Evolutionary conservation across 306 rosid genomes (phyloP), one percentile per base, ranked within the genome.

Genomic region (Quercus cerris): DNA sequence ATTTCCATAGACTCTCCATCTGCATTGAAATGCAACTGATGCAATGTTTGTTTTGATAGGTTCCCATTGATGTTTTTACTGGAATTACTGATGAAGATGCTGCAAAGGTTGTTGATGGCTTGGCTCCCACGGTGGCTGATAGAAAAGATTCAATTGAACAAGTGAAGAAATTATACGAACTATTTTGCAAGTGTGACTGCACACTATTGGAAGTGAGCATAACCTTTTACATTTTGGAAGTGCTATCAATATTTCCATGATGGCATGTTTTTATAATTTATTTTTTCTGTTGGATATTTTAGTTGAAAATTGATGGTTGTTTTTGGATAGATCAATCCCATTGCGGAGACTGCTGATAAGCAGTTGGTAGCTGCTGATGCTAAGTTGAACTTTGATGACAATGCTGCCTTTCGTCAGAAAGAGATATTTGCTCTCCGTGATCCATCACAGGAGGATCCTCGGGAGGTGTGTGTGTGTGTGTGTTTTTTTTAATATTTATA

Each of bases 331-430:
- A 92, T 95, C 87, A 95, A 93, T 83, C 99, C 99, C 81, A 73
- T 95, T 9, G 99, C 98, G 0, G 99, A 95, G 89, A 93, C 99
- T 83, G 83, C 99, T 78, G 98, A 96, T 75, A 93, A 93, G 33
- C 94, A 90, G 83, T 80, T 96, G 81, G 99, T 96, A 80, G 99
- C 99, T 81, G 99, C 99, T 82, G 99, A 96, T 90, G 99, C 99
- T 56, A 93, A 96, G 91, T 81, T 96, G 82, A 96, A 96, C 87
- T 96, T 96, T 85, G 99, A 96, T 71, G 98, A 96, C 74, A 96
- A 93, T 88, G 99, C 99, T 46, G 98, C 97, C 22, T 95, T 79
- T 80, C 99, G 97, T 46, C 97, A 82, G 83, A 93, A 96, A 85
- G 97, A 88, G 75, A 89, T 93, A 80, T 95, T 95, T 55, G 31